phyloP scores from a whole-genome alignment of 257 asterid species.

The Cruciata laevipes region DNA sequence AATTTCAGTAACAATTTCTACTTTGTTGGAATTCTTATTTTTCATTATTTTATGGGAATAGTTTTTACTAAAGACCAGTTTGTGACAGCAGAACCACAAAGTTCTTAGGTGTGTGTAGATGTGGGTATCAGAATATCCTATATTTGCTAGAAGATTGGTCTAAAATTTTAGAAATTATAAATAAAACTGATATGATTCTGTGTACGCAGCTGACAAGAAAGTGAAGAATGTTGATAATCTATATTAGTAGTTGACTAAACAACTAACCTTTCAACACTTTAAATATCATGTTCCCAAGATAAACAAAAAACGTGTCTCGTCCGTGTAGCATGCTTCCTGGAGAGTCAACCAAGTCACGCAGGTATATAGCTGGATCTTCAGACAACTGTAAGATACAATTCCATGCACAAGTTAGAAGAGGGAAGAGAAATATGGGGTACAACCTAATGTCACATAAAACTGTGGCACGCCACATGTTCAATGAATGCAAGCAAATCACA shows the following conservation, averaged over 20 bases:
- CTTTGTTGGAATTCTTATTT: not conserved
- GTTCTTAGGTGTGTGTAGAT: not conserved
- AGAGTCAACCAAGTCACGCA: slow-evolving; percentile 44
- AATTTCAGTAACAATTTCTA: not conserved
- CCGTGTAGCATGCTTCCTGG: slow-evolving; percentile 38
- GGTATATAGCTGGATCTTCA: slow-evolving; percentile 55
- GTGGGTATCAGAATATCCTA: not conserved
- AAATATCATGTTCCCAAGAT: slow-evolving; percentile 37
- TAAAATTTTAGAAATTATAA: not conserved
- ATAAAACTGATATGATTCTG: not conserved
- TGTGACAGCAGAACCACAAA: not conserved
- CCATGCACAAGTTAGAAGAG: not conserved
- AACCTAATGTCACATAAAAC: not conserved
- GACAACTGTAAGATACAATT: slow-evolving; percentile 47
- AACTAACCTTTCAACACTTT: slow-evolving; percentile 31
- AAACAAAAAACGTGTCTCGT: slow-evolving; percentile 31
- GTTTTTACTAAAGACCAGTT: not conserved
- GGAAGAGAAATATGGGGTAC: not conserved
- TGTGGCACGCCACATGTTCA: not conserved
- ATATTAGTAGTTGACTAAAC: not conserved
- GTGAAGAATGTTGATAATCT: not conserved
- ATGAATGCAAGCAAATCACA: not conserved
- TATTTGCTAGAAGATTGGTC: not conserved
- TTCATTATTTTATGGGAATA: not conserved
- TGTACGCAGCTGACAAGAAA: not conserved